Evolutionary conservation across 495 filamentous ascomycete species (phyloP).

Genomic region (Aspergillus nidulans): DNA sequence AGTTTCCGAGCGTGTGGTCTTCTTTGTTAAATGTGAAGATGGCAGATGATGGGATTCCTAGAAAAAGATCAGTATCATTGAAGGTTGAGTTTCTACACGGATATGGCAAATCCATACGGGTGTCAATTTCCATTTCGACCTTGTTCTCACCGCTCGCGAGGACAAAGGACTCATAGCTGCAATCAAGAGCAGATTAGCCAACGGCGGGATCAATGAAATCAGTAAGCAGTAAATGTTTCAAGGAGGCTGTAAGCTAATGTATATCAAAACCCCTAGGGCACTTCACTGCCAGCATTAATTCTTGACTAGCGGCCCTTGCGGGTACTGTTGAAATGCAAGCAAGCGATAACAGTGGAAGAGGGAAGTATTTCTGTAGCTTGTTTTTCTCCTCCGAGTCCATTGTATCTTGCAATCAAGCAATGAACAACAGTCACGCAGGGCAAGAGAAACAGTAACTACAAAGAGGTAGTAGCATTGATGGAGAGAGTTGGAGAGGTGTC

Average conservation of each 20-base stretch:
- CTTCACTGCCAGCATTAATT: slow-evolving; percentile 23
- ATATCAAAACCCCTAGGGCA: slow-evolving; percentile 25
- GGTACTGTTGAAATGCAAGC: slow-evolving; percentile 8
- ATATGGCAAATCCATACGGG: slow-evolving; percentile 55
- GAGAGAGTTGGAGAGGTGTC: too few species aligned
- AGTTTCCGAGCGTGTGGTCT: slow-evolving; percentile 92
- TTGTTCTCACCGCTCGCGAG: slow-evolving; percentile 87
- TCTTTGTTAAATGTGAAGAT: slow-evolving; percentile 95
- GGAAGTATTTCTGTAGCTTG: slow-evolving; percentile 14
- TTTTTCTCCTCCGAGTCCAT: slow-evolving; percentile 10
- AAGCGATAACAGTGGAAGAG: slow-evolving; percentile 17
- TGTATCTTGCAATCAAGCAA: neutral
- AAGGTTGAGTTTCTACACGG: neutral
- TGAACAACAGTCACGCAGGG: neutral
- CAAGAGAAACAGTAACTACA: neutral
- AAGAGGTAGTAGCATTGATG: neutral
- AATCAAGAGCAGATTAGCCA: slow-evolving; percentile 15
- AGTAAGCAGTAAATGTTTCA: neutral
- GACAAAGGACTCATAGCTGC: slow-evolving; percentile 87
- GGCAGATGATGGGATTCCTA: slow-evolving; percentile 75
- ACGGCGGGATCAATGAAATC: neutral
- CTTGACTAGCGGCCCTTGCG: slow-evolving; percentile 20
- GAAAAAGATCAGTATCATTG: slow-evolving; percentile 11
- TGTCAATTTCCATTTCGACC: slow-evolving; percentile 77
- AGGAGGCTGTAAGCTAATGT: neutral